These are phyloP conservation scores for Verticillium zaregamsianum DNA, from an alignment of 2,329 filamentous ascomycete species.

Conservation along the genomic window DNA sequence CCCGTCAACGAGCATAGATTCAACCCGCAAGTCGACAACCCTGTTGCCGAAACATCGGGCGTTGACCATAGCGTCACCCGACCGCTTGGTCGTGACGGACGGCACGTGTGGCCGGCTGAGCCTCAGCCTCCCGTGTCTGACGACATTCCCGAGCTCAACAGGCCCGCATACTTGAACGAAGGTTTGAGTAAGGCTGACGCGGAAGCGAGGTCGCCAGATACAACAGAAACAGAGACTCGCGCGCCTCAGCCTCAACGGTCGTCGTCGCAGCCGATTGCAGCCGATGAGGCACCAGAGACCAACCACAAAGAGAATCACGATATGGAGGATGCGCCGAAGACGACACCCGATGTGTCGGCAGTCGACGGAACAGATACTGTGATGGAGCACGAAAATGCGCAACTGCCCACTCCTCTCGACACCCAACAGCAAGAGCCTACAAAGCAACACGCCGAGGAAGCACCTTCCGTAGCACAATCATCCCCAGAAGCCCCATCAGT, in stretches of 20 bases:
- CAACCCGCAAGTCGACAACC: background rate
- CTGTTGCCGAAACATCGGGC: background rate
- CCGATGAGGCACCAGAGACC: background rate
- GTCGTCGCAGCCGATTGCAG: background rate
- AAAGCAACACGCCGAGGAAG: background rate
- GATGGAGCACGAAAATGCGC: background rate
- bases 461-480: background rate
- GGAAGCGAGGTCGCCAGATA: background rate
- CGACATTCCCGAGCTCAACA: background rate
- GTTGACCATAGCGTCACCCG: background rate
- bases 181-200: background rate
- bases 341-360: background rate
- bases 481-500: background rate
- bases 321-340: background rate
- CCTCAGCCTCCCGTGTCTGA: background rate
- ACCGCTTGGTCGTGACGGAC: background rate
- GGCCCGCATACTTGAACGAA: background rate
- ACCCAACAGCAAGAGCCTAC: constrained; percentile 4
- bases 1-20: background rate
- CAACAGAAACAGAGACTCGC: background rate
- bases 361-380: background rate
- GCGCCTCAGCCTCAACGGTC: background rate
- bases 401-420: constrained; percentile 3
- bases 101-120: background rate
- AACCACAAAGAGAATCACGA: background rate